Evolutionary conservation across 1,139 yeast species (phyloP).

Genomic region (Blastobotrys buckinghamii): DNA sequence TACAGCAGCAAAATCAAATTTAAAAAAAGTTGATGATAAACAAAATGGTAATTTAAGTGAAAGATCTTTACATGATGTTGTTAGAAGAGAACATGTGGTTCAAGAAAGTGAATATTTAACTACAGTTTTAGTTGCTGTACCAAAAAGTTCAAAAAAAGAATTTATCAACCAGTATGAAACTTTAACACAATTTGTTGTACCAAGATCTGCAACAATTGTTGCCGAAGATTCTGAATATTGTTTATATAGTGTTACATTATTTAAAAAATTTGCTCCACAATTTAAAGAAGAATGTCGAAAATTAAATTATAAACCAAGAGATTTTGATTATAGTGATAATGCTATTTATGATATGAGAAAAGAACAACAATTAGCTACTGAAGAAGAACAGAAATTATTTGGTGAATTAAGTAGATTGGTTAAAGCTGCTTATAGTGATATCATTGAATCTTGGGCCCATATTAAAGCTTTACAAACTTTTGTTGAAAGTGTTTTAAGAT

Average conservation of each 20-base stretch:
- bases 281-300: conserved; percentile 74
- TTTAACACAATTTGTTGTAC: conserved; percentile 75
- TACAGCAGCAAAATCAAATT: conserved; percentile 74
- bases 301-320: conserved; percentile 87
- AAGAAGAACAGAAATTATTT: conserved; percentile 66
- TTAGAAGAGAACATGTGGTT: conserved; percentile 78
- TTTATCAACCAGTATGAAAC: conserved; percentile 72
- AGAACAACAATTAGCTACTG: conserved; percentile 71
- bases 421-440: conserved; percentile 81
- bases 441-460: conserved; percentile 82
- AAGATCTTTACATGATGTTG: conserved; percentile 83
- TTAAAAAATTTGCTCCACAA: conserved; percentile 70
- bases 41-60: conserved; percentile 89
- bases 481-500: conserved; percentile 75
- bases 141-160: conserved; percentile 53
- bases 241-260: conserved; percentile 73
- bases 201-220: conserved; percentile 73
- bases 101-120: conserved; percentile 79
- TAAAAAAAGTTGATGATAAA: conserved; percentile 85
- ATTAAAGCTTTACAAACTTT: conserved; percentile 60
- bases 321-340: conserved; percentile 81
- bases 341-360: conserved; percentile 62
- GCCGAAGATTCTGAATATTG: conserved; percentile 67
- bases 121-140: conserved; percentile 82
- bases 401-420: conserved; percentile 78